Base-by-base conservation (phyloP, 2,329 filamentous ascomycete genomes). In the Pochonia chlamydosporia region DNA sequence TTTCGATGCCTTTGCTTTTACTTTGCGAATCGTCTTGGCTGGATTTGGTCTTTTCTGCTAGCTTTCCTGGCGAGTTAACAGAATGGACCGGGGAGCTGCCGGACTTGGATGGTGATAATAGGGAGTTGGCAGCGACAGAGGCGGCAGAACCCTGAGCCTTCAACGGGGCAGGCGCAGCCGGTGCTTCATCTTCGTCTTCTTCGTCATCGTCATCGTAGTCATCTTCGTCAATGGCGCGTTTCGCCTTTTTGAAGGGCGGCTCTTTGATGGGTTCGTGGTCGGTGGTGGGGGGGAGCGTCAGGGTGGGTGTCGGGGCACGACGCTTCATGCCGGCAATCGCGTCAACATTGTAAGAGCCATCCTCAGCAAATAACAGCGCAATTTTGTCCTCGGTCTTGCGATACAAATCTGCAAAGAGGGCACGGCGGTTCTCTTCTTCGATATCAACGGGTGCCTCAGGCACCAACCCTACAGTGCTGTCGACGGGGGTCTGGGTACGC, bases 141-240 rank as follows among this genome's bases (percentile, higher is more conserved):
- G 70, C 65, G 54, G 66, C 68, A 60, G 75, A 71, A 62, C 59
- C 78, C 66, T 56, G 76, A 70, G 59, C 79, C 70, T 52, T 76
- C 70, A 55, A 75, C 63, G 55, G 73, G 70, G 48, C 44, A 14
- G 78, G 72, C 55, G 78, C 73, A 53, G 77, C 71, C 68, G 79
- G 71, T 2, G 80, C 75, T 16, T 84, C 81, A 39, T 81, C 84
- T 14, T 85, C 84, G 7, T 85, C 82, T 1, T 88, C 72, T 68
- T 79, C 72, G 2, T 81, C 76, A 16, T 84, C 81, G 14, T 89
- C 86, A 36, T 92, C 87, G 61, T 92, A 91, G 67, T 92, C 85
- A 59, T 90, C 86, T 63, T 92, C 88, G 58, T 90, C 82, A 75
- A 92, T 90, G 63, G 81, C 75, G 59, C 88, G 79, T 65, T 85